phyloP scores from a whole-genome alignment of 2,329 filamentous ascomycete genomes.

The Aspergillus neoniger region DNA sequence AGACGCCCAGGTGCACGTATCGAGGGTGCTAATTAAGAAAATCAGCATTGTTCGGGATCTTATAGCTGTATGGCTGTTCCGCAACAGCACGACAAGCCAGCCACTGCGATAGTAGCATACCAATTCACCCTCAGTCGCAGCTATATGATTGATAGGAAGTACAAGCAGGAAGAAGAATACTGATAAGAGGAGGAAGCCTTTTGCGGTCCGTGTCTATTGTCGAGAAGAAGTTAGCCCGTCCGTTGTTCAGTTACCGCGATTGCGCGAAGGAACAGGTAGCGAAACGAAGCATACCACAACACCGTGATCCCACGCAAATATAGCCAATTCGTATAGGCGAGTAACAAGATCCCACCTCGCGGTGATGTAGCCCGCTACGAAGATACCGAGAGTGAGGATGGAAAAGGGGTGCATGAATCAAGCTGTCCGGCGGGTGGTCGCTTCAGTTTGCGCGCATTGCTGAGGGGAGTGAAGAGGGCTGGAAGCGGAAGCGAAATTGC shows the following conservation, averaged over 20 bases:
- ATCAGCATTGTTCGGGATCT: slow-evolving; percentile 2
- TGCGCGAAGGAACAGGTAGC: slow-evolving; percentile 11
- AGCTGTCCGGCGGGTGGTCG: slow-evolving; percentile 27
- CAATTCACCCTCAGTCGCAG: slow-evolving; percentile 74
- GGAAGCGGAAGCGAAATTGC: neutral
- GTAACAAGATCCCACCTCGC: slow-evolving; percentile 98
- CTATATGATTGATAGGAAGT: slow-evolving; percentile 80
- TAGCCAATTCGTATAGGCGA: slow-evolving; percentile 90
- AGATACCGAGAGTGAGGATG: slow-evolving; percentile 91
- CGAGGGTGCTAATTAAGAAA: slow-evolving; percentile 71
- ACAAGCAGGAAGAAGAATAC: slow-evolving; percentile 81
- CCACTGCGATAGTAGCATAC: slow-evolving; percentile 55
- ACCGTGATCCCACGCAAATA: slow-evolving; percentile 98
- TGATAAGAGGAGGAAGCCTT: slow-evolving; percentile 80
- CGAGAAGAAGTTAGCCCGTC: slow-evolving; percentile 4
- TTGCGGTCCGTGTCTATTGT: slow-evolving; percentile 75
- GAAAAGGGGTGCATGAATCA: slow-evolving; percentile 94
- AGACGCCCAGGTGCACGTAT: slow-evolving; percentile 75
- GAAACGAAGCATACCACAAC: slow-evolving; percentile 70
- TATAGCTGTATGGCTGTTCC: neutral
- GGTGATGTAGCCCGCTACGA: slow-evolving; percentile 99
- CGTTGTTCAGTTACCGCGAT: neutral
- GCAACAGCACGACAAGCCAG: neutral
- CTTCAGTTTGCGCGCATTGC: slow-evolving; percentile 37
- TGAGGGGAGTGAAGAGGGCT: slow-evolving; percentile 14